These are phyloP conservation scores for Citrus mangshanensis DNA, from an alignment of 345 rosid species.

Conservation along the genomic window DNA sequence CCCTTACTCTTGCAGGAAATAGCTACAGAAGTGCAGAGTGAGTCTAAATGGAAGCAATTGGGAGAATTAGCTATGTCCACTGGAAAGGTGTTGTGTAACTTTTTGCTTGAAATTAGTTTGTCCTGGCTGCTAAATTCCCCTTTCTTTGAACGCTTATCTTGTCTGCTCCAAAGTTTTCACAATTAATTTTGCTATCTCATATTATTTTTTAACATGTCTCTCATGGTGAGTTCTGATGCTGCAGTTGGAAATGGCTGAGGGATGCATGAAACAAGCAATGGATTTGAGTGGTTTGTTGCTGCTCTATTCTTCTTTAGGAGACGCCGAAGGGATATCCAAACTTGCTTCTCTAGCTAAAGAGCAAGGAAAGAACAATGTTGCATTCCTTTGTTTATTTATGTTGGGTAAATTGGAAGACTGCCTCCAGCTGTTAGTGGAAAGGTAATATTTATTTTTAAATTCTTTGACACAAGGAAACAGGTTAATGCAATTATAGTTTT, in stretches of 20 bases:
- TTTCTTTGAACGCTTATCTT: background rate
- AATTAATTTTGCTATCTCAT: background rate
- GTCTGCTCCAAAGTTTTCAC: background rate
- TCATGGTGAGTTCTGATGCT: slow-evolving; percentile 21
- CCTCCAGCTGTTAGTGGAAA: slow-evolving; percentile 86
- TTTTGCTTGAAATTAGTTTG: background rate
- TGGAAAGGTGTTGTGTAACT: slow-evolving; percentile 61
- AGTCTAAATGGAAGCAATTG: slow-evolving; percentile 97
- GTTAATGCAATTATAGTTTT: slow-evolving; percentile 6
- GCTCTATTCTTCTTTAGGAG: slow-evolving; percentile 94
- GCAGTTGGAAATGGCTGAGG: slow-evolving; percentile 99
- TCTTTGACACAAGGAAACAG: slow-evolving; percentile 6
- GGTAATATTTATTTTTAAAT: slow-evolving; percentile 40
- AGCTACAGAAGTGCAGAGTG: slow-evolving; percentile 75
- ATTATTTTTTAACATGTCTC: background rate
- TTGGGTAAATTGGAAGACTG: slow-evolving; percentile 96
- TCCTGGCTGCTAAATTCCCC: background rate
- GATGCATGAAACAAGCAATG: slow-evolving; percentile 84
- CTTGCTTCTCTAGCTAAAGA: slow-evolving; percentile 88
- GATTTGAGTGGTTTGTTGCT: slow-evolving; percentile 97
- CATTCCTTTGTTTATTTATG: slow-evolving; percentile 88
- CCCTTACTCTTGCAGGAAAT: slow-evolving; percentile 56
- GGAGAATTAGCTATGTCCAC: slow-evolving; percentile 96
- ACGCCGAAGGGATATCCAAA: slow-evolving; percentile 81
- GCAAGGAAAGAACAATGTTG: slow-evolving; percentile 98